phyloP scores from a whole-genome alignment of 345 rosid species.

The Lepidium africanum region DNA sequence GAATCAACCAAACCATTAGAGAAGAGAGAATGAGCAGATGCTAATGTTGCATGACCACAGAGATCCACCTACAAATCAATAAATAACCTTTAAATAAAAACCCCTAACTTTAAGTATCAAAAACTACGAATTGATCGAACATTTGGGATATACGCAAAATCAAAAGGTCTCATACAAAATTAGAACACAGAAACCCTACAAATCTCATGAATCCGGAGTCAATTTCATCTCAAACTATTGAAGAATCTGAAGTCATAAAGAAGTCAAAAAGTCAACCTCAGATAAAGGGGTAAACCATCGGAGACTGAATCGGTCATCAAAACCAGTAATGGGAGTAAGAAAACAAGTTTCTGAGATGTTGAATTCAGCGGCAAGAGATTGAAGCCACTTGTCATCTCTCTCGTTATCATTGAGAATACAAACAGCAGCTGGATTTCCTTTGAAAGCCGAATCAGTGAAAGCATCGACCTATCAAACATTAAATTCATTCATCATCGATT shows the following conservation, averaged over 20 bases:
- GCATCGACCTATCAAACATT: conserved; percentile 49
- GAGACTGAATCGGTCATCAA: conserved; percentile 38
- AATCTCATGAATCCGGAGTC: no score
- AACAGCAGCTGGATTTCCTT: conserved; percentile 88
- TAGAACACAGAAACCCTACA: no score
- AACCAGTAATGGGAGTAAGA: conserved; percentile 24
- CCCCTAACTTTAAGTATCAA: not conserved
- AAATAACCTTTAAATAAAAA: not conserved
- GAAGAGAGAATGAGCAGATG: conserved; percentile 67
- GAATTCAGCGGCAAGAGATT: conserved; percentile 52
- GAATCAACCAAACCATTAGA: conserved; percentile 43
- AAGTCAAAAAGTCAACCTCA: conserved; percentile 27
- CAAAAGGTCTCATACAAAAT: not conserved
- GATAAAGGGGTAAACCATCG: conserved; percentile 58
- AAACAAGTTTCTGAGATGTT: conserved; percentile 46
- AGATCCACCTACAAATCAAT: conserved; percentile 45
- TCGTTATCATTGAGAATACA: conserved; percentile 54
- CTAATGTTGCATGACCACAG: conserved; percentile 87
- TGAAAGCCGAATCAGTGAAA: conserved; percentile 64
- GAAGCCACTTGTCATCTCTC: conserved; percentile 66
- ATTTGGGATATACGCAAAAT: not conserved
- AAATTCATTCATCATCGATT: not conserved
- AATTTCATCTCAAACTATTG: not conserved
- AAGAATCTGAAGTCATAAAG: no score
- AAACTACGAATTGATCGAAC: not conserved